phyloP scores from a whole-genome alignment of 495 filamentous ascomycete species.

The Penicillium tannophilum region DNA sequence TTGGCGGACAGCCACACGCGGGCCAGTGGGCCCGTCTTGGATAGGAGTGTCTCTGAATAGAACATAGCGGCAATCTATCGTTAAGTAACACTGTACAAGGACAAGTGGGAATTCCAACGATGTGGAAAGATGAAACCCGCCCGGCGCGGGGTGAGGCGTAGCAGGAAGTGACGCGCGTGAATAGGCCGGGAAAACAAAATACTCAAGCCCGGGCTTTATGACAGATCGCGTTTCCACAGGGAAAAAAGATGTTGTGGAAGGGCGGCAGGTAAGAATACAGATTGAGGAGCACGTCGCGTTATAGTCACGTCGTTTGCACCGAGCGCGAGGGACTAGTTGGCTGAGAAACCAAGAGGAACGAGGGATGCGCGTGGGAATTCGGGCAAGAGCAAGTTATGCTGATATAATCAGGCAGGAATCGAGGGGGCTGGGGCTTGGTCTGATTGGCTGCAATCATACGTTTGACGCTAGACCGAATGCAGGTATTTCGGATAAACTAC shows the following conservation, averaged over 20 bases:
- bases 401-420: conserved; percentile 20
- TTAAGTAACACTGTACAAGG: conserved; percentile 11
- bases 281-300: conserved; percentile 16
- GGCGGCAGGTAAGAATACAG: conserved; percentile 5
- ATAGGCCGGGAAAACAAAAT: conserved; percentile 40
- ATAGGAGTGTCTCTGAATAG: conserved; percentile 94
- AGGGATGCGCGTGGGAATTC: conserved; percentile 33
- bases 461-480: conserved; percentile 21
- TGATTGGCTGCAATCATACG: conserved; percentile 1
- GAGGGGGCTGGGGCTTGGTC: conserved; percentile 28
- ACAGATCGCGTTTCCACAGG: conserved; percentile 12
- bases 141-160: conserved; percentile 43
- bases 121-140: conserved; percentile 33
- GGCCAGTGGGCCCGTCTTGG: conserved; percentile 94
- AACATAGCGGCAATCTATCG: conserved; percentile 68
- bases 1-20: conserved; percentile 98
- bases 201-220: conserved; percentile 17
- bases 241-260: conserved; percentile 1
- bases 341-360: conserved; percentile 28
- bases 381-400: conserved; percentile 24
- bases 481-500: conserved; percentile 18
- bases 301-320: conserved; percentile 18
- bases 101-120: conserved; percentile 15
- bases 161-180: conserved; percentile 41
- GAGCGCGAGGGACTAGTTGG: conserved; percentile 31